Conservation (phyloP, 2,329 filamentous ascomycete genomes). For the Eutypella sp. region DNA sequence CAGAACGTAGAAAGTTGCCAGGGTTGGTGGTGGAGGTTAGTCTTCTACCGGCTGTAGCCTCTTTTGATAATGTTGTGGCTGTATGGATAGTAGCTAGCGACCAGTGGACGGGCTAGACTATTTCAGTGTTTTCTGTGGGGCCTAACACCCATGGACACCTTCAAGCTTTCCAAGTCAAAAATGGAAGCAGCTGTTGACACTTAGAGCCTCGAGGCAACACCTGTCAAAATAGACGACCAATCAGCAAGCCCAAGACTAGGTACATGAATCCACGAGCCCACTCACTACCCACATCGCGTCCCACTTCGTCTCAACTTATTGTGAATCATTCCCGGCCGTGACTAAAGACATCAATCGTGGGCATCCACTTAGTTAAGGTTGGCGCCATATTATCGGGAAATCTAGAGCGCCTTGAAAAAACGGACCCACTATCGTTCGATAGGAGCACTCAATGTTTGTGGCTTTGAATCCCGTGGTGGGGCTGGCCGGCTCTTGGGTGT, state of each 20-base stretch:
- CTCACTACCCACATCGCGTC: too few species aligned
- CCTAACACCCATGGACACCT: background rate
- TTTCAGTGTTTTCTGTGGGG: background rate
- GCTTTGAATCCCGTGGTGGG: conserved; percentile 13
- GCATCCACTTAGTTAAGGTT: background rate
- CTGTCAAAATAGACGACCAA: too few species aligned
- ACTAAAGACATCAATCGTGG: background rate
- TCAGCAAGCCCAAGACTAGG: too few species aligned
- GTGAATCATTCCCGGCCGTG: too few species aligned
- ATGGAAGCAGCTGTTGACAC: background rate
- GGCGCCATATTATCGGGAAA: background rate
- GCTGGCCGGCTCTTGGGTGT: conserved; percentile 17
- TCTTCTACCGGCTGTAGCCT: background rate
- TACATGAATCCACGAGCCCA: too few species aligned
- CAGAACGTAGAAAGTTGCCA: too few species aligned
- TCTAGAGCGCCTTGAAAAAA: background rate
- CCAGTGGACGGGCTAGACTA: background rate
- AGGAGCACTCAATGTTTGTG: conserved; percentile 19
- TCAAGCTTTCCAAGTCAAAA: background rate
- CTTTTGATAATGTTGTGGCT: too few species aligned
- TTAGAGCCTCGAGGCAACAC: too few species aligned
- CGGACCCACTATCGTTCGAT: background rate
- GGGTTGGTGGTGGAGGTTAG: too few species aligned
- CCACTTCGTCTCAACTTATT: background rate
- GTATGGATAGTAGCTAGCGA: too few species aligned